phyloP scores from a whole-genome alignment of 257 asterid species.

The Plectranthus barbatus region DNA sequence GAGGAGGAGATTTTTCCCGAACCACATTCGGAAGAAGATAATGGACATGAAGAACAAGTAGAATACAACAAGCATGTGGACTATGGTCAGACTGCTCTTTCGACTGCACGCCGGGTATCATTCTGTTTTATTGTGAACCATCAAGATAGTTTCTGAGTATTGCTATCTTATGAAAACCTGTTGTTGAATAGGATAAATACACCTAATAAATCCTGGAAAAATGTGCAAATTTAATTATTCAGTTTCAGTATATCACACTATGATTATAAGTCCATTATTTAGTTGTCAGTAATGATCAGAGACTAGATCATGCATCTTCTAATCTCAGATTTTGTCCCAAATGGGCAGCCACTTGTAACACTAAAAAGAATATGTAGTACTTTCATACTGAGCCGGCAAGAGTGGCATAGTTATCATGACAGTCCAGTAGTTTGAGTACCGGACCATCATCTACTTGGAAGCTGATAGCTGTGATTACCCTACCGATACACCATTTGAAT shows the following conservation, averaged over 20 bases:
- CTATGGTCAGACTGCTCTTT: conserved; percentile 45
- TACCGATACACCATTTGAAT: neutral
- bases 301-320: neutral
- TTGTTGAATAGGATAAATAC: neutral
- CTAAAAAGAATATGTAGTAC: too few species aligned
- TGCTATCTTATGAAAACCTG: neutral
- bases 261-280: too few species aligned
- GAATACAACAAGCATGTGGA: conserved; percentile 45
- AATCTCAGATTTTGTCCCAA: neutral
- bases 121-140: neutral
- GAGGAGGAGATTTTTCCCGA: conserved; percentile 69
- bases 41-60: conserved; percentile 35
- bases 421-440: neutral
- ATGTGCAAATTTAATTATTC: too few species aligned
- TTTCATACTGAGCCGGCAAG: neutral
- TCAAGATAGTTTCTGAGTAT: conserved; percentile 3
- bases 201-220: too few species aligned
- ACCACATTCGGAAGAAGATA: conserved; percentile 57
- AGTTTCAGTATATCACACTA: too few species aligned
- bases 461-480: neutral
- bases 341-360: neutral
- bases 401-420: neutral
- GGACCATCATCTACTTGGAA: neutral
- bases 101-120: conserved; percentile 64
- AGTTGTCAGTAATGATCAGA: too few species aligned